Evolutionary conservation across 495 filamentous ascomycete genomes (phyloP), one percentile per base, ranked within the genome.

Genomic region (Penicillium soppii): DNA sequence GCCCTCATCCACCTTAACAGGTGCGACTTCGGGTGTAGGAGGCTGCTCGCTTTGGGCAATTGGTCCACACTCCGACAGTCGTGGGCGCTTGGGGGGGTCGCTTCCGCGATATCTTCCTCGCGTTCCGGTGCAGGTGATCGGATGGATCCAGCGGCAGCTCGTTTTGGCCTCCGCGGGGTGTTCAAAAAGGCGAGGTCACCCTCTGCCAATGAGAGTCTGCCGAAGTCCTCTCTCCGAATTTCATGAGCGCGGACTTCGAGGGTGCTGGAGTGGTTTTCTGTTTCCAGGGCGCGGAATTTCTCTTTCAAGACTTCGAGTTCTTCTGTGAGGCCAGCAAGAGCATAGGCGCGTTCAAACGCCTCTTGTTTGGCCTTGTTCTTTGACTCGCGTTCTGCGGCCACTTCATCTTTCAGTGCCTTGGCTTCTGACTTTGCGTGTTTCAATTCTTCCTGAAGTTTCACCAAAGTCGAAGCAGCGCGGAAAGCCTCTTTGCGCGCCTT

Each of bases 401-500:
- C 57, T 43, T 83, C 80, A 2, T 81, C 75, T 56, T 82, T 78
- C 42, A 81, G 62, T 1, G 62, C 64, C 22, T 76, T 81, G 17
- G 75, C 58, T 53, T 75, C 77, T 15, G 77, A 76, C 50, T 86
- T 82, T 2, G 78, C 69, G 4, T 85, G 68, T 58, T 92, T 92
- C 47, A 92, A 69, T 58, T 96, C 90, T 53, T 95, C 89, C 62
- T 95, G 90, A 10, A 85, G 57, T 59, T 95, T 90, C 17, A 94
- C 85, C 12, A 89, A 61, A 2, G 75, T 71, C 12, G 89, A 91
- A 10, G 89, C 89, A 4, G 86, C 82, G 42, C 90, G 92, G 73
- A 90, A 95, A 0, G 86, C 85, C 58, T 94, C 90, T 66, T 92
- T 95, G 25, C 88, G 76, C n/a, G 86, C 82, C 40, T 86, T 82